These are phyloP conservation scores for Saccharomycopsis sp. DNA, from an alignment of 805 yeast species.

Conservation along the genomic window DNA sequence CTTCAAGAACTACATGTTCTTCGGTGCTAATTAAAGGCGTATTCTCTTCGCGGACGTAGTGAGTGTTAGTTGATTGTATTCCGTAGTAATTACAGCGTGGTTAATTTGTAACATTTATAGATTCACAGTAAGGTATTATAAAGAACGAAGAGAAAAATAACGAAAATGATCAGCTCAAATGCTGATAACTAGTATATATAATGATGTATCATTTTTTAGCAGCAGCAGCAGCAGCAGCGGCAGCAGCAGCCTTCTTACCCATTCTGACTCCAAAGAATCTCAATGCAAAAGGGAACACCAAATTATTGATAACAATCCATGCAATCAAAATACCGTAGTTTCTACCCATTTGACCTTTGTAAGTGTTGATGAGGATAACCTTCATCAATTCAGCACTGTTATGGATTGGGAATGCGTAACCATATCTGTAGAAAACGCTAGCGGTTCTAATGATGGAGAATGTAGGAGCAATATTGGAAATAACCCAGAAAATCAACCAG, in stretches of 20 bases:
- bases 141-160: not conserved
- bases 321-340: conserved; percentile 52
- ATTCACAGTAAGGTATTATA: no score
- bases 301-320: conserved; percentile 51
- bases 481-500: conserved; percentile 62
- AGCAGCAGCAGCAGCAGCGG: not conserved
- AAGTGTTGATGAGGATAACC: conserved; percentile 50
- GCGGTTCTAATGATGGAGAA: conserved; percentile 44
- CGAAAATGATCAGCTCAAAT: not conserved
- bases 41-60: no score
- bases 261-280: conserved; percentile 34
- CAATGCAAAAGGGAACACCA: conserved; percentile 39
- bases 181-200: no score
- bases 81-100: no score
- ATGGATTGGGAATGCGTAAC: conserved; percentile 65
- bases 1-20: no score
- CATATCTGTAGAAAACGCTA: conserved; percentile 38
- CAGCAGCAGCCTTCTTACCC: conserved; percentile 27
- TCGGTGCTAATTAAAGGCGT: no score
- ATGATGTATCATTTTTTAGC: not conserved
- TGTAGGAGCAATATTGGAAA: conserved; percentile 53
- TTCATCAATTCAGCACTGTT: conserved; percentile 57
- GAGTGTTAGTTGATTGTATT: no score
- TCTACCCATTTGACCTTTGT: conserved; percentile 52
- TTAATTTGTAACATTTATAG: no score